Evolutionary conservation across 495 filamentous ascomycete species (phyloP).

Genomic region (Aspergillus bridgeri): DNA sequence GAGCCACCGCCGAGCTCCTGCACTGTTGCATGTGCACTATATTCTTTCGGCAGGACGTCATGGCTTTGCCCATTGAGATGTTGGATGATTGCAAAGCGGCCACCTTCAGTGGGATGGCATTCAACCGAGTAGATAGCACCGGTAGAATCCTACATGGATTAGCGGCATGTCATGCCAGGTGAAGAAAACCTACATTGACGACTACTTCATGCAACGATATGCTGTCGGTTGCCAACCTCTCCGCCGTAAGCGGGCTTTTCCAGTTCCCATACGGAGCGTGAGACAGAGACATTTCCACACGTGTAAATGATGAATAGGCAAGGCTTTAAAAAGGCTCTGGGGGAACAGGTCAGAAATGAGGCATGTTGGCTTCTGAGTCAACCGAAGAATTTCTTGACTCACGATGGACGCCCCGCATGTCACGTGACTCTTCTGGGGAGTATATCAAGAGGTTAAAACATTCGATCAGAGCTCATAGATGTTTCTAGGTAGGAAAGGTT

Average conservation of each 20-base stretch:
- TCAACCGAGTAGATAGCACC: conserved; percentile 42
- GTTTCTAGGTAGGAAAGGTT: too few species aligned
- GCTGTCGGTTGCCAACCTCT: conserved; percentile 31
- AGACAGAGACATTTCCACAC: neutral
- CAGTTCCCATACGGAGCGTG: conserved; percentile 39
- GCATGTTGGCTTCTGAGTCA: too few species aligned
- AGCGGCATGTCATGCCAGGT: neutral
- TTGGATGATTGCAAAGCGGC: conserved; percentile 39
- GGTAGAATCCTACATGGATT: conserved; percentile 18
- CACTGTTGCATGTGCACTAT: conserved; percentile 36
- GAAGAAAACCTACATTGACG: conserved; percentile 20
- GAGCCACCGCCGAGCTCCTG: conserved; percentile 40
- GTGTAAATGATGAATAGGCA: neutral
- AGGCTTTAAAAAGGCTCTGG: too few species aligned
- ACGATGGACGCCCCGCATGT: too few species aligned
- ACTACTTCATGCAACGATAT: conserved; percentile 28
- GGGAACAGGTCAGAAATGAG: too few species aligned
- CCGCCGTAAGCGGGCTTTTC: conserved; percentile 41
- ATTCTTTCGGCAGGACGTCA: conserved; percentile 40
- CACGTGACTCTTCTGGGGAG: too few species aligned
- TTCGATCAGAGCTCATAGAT: too few species aligned
- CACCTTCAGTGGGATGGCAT: conserved; percentile 34
- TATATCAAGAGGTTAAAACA: too few species aligned
- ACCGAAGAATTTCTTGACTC: too few species aligned
- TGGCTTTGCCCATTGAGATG: conserved; percentile 21